Evolutionary conservation across 176 grass and related monocot genomes (phyloP).

Genomic region (Phoenix roebelenii): DNA sequence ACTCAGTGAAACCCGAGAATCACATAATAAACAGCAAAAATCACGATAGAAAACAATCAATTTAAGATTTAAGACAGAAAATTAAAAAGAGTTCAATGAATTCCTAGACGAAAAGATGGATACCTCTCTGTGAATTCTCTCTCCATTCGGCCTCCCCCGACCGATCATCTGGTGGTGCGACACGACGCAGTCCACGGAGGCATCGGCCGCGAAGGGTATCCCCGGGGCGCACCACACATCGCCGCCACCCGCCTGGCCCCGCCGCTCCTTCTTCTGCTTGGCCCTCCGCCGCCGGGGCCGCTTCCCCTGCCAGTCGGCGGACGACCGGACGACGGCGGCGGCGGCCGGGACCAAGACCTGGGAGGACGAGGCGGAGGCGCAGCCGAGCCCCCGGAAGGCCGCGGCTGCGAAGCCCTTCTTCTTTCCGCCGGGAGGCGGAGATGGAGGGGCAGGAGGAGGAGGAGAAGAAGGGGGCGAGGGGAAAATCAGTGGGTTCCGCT

Average conservation of each 20-base stretch:
- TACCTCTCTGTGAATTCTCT: conserved; percentile 67
- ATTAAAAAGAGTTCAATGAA: background rate
- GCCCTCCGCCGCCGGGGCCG: conserved; percentile 19
- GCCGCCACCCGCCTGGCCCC: conserved; percentile 17
- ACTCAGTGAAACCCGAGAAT: too few relatives aligned
- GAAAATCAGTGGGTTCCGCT: background rate
- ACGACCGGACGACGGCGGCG: conserved; percentile 29
- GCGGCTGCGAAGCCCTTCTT: conserved; percentile 33
- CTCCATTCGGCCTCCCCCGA: conserved; percentile 22
- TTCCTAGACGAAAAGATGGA: background rate
- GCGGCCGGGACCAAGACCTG: conserved; percentile 13
- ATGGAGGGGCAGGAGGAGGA: conserved; percentile 12
- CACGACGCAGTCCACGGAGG: conserved; percentile 84
- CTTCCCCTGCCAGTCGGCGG: conserved; percentile 69
- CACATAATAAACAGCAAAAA: too few relatives aligned
- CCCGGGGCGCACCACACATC: conserved; percentile 85
- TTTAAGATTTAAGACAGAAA: background rate
- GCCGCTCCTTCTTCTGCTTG: conserved; percentile 43
- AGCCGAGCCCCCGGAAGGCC: conserved; percentile 64
- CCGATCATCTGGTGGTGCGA: conserved; percentile 34
- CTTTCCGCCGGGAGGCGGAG: background rate
- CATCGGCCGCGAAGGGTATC: conserved; percentile 67
- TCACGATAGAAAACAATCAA: background rate
- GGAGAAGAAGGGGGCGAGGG: background rate
- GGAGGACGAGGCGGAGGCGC: conserved; percentile 39